phyloP scores from a whole-genome alignment of 2,329 filamentous ascomycete genomes.

The Cercospora berteroae region DNA sequence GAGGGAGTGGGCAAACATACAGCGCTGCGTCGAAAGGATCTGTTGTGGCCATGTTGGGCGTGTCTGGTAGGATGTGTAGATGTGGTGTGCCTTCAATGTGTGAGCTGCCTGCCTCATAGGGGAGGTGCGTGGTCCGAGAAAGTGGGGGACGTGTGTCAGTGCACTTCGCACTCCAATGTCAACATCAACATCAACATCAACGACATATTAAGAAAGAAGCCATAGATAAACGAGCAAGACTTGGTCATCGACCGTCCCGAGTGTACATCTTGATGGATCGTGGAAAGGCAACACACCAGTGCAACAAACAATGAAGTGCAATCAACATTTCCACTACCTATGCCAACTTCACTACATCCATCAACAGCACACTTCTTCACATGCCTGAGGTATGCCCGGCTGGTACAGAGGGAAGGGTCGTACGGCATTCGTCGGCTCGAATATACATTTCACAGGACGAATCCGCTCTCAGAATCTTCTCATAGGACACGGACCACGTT shows the following conservation, averaged over 20 bases:
- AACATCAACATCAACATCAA: neutral
- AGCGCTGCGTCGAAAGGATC: conserved; percentile 75
- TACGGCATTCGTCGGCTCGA: no score
- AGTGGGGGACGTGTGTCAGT: neutral
- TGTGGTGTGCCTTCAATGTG: neutral
- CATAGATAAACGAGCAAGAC: neutral
- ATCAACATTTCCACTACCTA: neutral
- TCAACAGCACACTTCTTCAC: neutral
- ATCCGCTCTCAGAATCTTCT: neutral
- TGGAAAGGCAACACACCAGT: neutral
- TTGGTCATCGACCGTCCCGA: neutral
- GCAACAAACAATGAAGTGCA: neutral
- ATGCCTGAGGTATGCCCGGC: neutral
- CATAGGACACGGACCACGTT: neutral
- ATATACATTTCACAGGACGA: neutral
- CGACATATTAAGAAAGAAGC: neutral
- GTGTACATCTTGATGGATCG: neutral
- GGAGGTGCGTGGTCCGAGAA: conserved; percentile 1
- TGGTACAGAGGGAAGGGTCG: neutral
- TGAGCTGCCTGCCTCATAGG: neutral
- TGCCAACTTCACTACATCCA: neutral
- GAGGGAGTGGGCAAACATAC: conserved; percentile 48
- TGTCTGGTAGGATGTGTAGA: neutral
- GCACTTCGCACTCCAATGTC: neutral
- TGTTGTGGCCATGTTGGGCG: conserved; percentile 37